phyloP scores from a whole-genome alignment of 1,284 basidiomycete genomes.

The Pseudomicrostroma phylloplanum region DNA sequence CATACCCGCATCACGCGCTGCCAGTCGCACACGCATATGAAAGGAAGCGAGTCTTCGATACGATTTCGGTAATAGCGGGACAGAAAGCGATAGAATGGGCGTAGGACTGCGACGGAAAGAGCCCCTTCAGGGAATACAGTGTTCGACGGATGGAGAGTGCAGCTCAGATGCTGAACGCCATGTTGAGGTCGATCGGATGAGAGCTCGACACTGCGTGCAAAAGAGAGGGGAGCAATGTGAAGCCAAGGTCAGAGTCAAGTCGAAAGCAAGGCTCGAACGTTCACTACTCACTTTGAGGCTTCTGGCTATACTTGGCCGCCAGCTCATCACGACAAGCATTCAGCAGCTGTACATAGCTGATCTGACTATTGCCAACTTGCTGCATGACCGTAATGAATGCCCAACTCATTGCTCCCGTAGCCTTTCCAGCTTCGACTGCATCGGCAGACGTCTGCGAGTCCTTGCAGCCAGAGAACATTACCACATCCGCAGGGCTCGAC shows the following conservation, averaged over 20 bases:
- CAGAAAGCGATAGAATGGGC: too few relatives aligned
- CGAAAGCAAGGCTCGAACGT: background rate
- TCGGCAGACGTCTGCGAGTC: slow-evolving; percentile 90
- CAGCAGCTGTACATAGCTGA: slow-evolving; percentile 44
- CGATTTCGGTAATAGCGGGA: too few relatives aligned
- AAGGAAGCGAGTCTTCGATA: too few relatives aligned
- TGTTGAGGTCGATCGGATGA: slow-evolving; percentile 48
- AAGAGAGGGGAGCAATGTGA: slow-evolving; percentile 14
- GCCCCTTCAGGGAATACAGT: too few relatives aligned
- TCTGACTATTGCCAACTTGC: slow-evolving; percentile 49
- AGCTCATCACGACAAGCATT: slow-evolving; percentile 40
- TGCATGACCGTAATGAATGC: slow-evolving; percentile 54
- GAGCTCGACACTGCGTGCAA: slow-evolving; percentile 52
- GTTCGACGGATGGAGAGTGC: too few relatives aligned
- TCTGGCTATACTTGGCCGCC: slow-evolving; percentile 47
- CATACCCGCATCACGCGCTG: too few relatives aligned
- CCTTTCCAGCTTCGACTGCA: slow-evolving; percentile 69
- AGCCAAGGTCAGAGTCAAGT: slow-evolving; percentile 4
- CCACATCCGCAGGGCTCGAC: slow-evolving; percentile 71
- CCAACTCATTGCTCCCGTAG: slow-evolving; percentile 60
- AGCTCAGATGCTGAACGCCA: slow-evolving; percentile 39
- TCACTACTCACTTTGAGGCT: slow-evolving; percentile 28
- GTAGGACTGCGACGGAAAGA: too few relatives aligned
- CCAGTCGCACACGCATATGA: too few relatives aligned
- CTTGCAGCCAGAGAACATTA: slow-evolving; percentile 65